These are phyloP conservation scores for Dipodascus geniculatus DNA, from an alignment of 805 yeast species.

Conservation along the genomic window DNA sequence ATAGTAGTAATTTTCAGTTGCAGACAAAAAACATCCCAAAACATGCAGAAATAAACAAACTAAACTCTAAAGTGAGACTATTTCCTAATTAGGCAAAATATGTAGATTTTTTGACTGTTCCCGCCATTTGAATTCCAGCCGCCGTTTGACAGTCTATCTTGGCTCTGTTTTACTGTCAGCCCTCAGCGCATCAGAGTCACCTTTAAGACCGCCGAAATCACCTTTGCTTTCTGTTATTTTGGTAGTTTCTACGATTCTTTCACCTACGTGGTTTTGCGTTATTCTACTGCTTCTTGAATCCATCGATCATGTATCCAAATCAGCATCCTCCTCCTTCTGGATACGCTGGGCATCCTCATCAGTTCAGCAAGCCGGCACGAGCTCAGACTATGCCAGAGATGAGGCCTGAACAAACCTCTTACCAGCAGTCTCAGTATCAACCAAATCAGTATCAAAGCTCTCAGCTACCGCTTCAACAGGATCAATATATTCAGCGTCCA, in stretches of 20 bases:
- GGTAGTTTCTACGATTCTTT: no score
- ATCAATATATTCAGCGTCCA: neutral
- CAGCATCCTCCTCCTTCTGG: slow-evolving; percentile 3
- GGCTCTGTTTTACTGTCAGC: neutral
- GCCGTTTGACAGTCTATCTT: no score
- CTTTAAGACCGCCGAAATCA: no score
- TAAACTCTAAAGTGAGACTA: no score
- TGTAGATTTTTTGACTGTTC: neutral
- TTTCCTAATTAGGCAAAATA: neutral
- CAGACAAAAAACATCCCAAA: no score
- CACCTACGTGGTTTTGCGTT: no score
- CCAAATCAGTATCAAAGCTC: neutral
- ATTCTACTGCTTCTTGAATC: neutral
- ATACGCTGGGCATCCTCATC: slow-evolving; percentile 4
- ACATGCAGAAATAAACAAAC: no score
- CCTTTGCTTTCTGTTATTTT: no score
- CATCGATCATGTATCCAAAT: neutral
- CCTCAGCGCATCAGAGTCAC: no score
- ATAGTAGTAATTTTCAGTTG: no score
- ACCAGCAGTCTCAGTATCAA: slow-evolving; percentile 4
- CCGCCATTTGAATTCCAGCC: neutral
- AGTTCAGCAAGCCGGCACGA: neutral
- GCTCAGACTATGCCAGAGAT: neutral
- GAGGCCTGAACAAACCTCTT: neutral
- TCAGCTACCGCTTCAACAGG: neutral